Evolutionary conservation across 2,329 filamentous ascomycete genomes (phyloP).

Genomic region (Mollisiaceae sp.): DNA sequence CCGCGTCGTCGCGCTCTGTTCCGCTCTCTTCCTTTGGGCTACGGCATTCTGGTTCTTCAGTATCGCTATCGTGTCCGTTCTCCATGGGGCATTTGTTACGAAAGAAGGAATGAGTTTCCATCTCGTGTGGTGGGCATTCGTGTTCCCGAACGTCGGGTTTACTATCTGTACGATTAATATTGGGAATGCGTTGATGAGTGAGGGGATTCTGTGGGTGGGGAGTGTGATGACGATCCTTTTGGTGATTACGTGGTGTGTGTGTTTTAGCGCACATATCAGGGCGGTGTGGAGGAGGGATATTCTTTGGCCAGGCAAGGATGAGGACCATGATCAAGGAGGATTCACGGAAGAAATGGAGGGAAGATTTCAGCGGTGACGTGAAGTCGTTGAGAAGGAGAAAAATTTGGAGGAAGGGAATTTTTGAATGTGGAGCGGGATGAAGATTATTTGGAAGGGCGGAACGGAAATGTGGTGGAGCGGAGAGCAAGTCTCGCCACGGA

Average conservation of each 20-base stretch:
- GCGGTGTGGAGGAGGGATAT: slow-evolving; percentile 42
- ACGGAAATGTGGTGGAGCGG: too few species aligned
- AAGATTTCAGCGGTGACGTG: background rate
- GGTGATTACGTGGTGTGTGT: slow-evolving; percentile 39
- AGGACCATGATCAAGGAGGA: slow-evolving; percentile 38
- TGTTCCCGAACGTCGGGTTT: slow-evolving; percentile 67
- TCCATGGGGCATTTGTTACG: slow-evolving; percentile 46
- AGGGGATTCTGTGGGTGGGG: slow-evolving; percentile 52
- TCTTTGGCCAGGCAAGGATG: slow-evolving; percentile 45
- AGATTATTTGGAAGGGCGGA: background rate
- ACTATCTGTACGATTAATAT: slow-evolving; percentile 61
- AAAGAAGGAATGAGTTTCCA: slow-evolving; percentile 58
- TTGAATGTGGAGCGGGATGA: background rate
- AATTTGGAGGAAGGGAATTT: background rate
- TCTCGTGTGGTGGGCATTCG: slow-evolving; percentile 68
- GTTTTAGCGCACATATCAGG: slow-evolving; percentile 38
- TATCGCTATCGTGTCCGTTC: slow-evolving; percentile 46
- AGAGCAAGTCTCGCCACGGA: too few species aligned
- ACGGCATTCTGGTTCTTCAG: slow-evolving; percentile 62
- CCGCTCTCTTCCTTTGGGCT: slow-evolving; percentile 67
- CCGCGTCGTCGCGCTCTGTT: slow-evolving; percentile 46
- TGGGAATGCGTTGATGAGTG: slow-evolving; percentile 53
- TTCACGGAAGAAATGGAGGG: slow-evolving; percentile 9
- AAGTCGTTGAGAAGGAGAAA: background rate
- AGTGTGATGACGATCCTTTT: slow-evolving; percentile 57